A percentile compares a stretch with the other conserved stretches of the same genome.
These are phyloP conservation scores for Sinapis alba DNA, from an alignment of 441 rosid genomes.

Conservation along the genomic window DNA sequence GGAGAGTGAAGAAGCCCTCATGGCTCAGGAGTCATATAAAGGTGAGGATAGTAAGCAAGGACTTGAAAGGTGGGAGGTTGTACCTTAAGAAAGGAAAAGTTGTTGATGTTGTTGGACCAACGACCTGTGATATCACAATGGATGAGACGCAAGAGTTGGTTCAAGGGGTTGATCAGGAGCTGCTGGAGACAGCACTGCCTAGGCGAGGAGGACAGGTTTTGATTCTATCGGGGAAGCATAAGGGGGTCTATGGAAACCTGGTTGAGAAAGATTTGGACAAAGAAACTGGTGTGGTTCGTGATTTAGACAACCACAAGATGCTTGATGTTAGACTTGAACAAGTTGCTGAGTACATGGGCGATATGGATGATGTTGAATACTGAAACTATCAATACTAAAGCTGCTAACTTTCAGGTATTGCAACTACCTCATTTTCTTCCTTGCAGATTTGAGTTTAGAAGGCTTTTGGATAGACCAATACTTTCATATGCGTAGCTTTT, in stretches of 20 bases:
- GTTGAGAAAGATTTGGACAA: slow-evolving; percentile 65
- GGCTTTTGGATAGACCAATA: neutral
- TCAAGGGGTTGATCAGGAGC: slow-evolving; percentile 69
- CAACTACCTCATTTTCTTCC: neutral
- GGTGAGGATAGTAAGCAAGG: slow-evolving; percentile 70
- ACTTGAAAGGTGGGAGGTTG: slow-evolving; percentile 67
- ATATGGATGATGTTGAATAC: slow-evolving; percentile 66
- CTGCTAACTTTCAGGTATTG: slow-evolving; percentile 21
- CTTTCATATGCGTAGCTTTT: slow-evolving; percentile 1
- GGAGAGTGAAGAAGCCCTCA: slow-evolving; percentile 30
- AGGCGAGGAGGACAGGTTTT: slow-evolving; percentile 66
- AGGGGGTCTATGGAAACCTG: slow-evolving; percentile 63
- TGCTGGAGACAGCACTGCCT: slow-evolving; percentile 82
- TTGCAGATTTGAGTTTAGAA: neutral
- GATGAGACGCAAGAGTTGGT: slow-evolving; percentile 74
- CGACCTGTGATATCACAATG: slow-evolving; percentile 62
- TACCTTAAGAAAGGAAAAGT: slow-evolving; percentile 77
- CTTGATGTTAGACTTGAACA: slow-evolving; percentile 75
- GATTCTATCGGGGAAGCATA: slow-evolving; percentile 63
- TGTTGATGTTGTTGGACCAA: slow-evolving; percentile 73
- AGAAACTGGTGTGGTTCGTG: slow-evolving; percentile 67
- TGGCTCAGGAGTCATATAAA: slow-evolving; percentile 83
- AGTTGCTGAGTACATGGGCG: slow-evolving; percentile 78
- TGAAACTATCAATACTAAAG: slow-evolving; percentile 37
- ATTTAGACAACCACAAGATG: slow-evolving; percentile 62